phyloP scores from a whole-genome alignment of 768 basidiomycete genomes.

The Cystobasidiopsis lactophilus region DNA sequence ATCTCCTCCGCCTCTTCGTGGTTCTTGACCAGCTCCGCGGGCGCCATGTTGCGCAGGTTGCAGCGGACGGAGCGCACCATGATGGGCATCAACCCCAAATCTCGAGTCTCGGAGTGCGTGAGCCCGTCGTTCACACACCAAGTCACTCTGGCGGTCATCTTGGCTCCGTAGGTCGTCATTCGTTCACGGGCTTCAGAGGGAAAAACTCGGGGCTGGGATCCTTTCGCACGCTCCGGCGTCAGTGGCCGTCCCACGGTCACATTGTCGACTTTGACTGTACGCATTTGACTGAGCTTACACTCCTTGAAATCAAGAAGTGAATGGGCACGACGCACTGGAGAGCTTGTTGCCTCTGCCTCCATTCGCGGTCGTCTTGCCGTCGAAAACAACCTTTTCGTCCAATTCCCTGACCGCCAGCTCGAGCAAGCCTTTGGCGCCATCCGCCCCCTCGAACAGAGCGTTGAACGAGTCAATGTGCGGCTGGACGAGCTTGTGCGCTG shows the following conservation, averaged over 20 bases:
- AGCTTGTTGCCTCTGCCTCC: slow-evolving; percentile 55
- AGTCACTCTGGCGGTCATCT: slow-evolving; percentile 63
- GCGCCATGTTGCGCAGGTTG: slow-evolving; percentile 65
- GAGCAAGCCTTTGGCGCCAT: slow-evolving; percentile 56
- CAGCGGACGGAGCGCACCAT: slow-evolving; percentile 95
- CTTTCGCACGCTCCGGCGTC: slow-evolving; percentile 53
- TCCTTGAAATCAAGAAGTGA: background rate
- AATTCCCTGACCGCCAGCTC: slow-evolving; percentile 61
- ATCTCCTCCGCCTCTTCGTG: slow-evolving; percentile 98
- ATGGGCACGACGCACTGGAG: slow-evolving; percentile 41
- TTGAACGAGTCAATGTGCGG: slow-evolving; percentile 96
- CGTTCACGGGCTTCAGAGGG: slow-evolving; percentile 63
- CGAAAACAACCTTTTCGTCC: slow-evolving; percentile 77
- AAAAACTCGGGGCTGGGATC: slow-evolving; percentile 54
- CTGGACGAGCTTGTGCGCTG: slow-evolving; percentile 73
- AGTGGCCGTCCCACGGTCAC: slow-evolving; percentile 64
- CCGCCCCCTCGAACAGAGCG: slow-evolving; percentile 56
- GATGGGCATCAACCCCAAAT: slow-evolving; percentile 81
- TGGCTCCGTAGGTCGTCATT: slow-evolving; percentile 70
- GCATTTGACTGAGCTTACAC: background rate
- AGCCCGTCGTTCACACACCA: slow-evolving; percentile 59
- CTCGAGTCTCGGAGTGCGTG: slow-evolving; percentile 45
- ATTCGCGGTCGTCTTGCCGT: slow-evolving; percentile 41
- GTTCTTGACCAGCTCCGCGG: slow-evolving; percentile 61
- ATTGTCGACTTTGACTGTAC: slow-evolving; percentile 69